A percentile compares a stretch with the other conserved stretches of the same genome.
Conservation (phyloP, 192 early-diverging fungal species). For the Dissophora globulifera region DNA sequence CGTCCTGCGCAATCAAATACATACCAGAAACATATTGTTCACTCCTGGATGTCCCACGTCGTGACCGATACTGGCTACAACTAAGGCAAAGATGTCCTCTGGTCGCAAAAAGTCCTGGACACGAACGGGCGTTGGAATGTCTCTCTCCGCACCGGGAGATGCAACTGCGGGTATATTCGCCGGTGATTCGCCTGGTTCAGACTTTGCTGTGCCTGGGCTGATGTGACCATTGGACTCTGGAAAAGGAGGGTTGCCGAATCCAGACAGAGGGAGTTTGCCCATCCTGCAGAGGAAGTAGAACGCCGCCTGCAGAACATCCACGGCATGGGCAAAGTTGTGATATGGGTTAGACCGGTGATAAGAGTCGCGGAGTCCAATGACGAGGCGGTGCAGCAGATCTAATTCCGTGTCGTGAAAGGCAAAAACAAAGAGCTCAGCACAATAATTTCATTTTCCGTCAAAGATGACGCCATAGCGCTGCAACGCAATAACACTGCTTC, state of each 20-base stretch:
- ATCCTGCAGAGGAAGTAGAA: constrained; percentile 82
- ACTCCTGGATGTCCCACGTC: constrained; percentile 94
- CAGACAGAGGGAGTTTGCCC: constrained; percentile 57
- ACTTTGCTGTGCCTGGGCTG: neutral
- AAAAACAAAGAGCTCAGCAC: constrained; percentile 1
- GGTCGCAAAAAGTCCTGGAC: constrained; percentile 59
- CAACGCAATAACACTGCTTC: neutral
- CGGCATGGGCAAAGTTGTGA: constrained; percentile 95
- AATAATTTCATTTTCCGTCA: neutral
- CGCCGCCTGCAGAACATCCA: constrained; percentile 93
- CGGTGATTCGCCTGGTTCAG: constrained; percentile 6
- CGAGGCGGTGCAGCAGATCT: constrained; percentile 63
- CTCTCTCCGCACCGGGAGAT: neutral
- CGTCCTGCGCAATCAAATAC: no score
- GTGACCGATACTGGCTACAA: constrained; percentile 82
- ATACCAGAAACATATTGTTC: constrained; percentile 91
- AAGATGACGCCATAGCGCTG: neutral
- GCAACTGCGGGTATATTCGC: constrained; percentile 52
- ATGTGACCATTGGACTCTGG: constrained; percentile 1
- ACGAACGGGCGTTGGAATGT: constrained; percentile 43
- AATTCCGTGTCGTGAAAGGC: neutral
- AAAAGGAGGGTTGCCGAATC: constrained; percentile 28
- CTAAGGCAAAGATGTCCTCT: constrained; percentile 75
- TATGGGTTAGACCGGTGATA: constrained; percentile 83
- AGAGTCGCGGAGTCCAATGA: constrained; percentile 62